Conservation (phyloP, 129 eudicot species). For the Chrysanthemum makinoi region DNA sequence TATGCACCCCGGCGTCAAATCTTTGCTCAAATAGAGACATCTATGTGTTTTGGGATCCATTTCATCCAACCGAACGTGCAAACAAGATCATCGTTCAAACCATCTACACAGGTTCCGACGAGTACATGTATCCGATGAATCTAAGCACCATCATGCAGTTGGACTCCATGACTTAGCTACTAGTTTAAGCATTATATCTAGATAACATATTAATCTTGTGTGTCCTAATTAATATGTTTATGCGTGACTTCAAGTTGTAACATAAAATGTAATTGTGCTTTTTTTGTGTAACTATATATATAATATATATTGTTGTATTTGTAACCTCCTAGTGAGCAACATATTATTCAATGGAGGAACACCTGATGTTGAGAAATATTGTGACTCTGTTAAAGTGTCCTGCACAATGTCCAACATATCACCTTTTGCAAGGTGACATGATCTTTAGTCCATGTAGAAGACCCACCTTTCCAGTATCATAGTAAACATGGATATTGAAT, state of each 20-base stretch:
- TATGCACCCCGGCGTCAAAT: constrained; percentile 51
- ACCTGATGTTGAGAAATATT: not conserved
- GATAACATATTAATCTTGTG: constrained; percentile 12
- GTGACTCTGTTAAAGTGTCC: not conserved
- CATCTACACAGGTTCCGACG: constrained; percentile 42
- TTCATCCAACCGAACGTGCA: constrained; percentile 69
- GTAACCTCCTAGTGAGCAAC: constrained; percentile 16
- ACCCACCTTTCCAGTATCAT: too few relatives aligned
- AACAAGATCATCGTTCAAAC: constrained; percentile 58
- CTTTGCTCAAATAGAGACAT: constrained; percentile 45
- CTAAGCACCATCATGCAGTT: constrained; percentile 66
- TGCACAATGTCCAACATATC: constrained; percentile 3
- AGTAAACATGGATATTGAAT: constrained; percentile 24
- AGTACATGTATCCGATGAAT: constrained; percentile 82
- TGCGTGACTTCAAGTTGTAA: constrained; percentile 7
- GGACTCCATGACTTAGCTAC: constrained; percentile 38
- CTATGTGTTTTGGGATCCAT: constrained; percentile 74
- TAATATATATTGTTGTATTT: not conserved
- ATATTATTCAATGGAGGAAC: not conserved
- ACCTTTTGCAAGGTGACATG: constrained; percentile 16
- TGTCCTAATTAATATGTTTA: constrained; percentile 20
- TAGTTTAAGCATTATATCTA: constrained; percentile 1
- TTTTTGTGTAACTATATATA: not conserved
- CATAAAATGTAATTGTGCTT: constrained; percentile 14
- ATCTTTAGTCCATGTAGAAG: not conserved